Conservation (phyloP, 2,329 filamentous ascomycete species). For the Fusarium torulosum region DNA sequence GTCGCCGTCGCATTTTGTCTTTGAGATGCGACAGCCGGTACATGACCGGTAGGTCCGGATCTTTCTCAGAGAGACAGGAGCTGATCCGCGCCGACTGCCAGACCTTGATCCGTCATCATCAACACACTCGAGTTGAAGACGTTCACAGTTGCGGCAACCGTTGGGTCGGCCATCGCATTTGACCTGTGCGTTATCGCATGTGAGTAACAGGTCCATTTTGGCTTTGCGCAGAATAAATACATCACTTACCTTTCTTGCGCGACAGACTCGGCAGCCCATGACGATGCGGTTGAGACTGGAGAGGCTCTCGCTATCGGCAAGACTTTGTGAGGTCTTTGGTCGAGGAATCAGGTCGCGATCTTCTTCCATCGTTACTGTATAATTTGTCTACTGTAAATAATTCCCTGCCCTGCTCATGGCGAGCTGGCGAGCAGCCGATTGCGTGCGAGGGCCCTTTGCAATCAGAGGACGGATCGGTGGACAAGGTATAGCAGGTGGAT, state of each 20-base stretch:
- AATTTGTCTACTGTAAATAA: constrained; percentile 1
- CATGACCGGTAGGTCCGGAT: constrained; percentile 58
- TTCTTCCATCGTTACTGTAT: constrained; percentile 23
- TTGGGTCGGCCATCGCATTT: constrained; percentile 58
- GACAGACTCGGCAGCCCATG: constrained; percentile 58
- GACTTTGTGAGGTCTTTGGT: constrained; percentile 36
- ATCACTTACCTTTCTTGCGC: constrained; percentile 55
- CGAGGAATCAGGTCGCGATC: constrained; percentile 27
- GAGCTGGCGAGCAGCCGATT: constrained; percentile 50
- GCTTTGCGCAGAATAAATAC: neutral
- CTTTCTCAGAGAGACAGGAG: constrained; percentile 53
- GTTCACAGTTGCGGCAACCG: constrained; percentile 59
- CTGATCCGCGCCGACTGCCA: constrained; percentile 40
- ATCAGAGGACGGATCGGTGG: constrained; percentile 38
- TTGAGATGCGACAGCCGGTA: constrained; percentile 56
- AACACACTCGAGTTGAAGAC: constrained; percentile 58
- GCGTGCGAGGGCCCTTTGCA: constrained; percentile 46
- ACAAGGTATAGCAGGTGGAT: constrained; percentile 25
- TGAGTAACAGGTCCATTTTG: constrained; percentile 15
- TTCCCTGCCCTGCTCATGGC: constrained; percentile 42
- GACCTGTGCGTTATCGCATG: constrained; percentile 49
- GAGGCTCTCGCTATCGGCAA: constrained; percentile 30
- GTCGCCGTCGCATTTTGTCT: constrained; percentile 59
- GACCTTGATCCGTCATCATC: constrained; percentile 52
- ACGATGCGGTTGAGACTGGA: constrained; percentile 36